Conservation (phyloP, 225 moss, liverwort and hornwort genomes). For the Marchantia polymorpha region DNA sequence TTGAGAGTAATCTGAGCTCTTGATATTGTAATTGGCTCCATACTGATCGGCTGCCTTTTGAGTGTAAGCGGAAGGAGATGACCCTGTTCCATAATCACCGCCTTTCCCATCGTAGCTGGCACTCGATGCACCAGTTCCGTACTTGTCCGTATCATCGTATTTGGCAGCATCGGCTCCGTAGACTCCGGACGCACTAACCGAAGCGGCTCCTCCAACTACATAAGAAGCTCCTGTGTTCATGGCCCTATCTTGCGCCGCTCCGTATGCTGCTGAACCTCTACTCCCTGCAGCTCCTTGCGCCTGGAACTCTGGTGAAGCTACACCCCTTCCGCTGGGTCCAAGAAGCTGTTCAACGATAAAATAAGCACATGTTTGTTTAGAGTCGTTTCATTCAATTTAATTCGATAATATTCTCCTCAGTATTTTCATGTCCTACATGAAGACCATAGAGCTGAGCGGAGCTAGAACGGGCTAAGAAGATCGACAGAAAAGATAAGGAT, state of each 20-base stretch:
- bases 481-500: neutral
- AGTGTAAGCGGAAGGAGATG: constrained; percentile 76
- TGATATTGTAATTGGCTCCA: constrained; percentile 77
- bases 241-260: constrained; percentile 72
- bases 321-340: constrained; percentile 69
- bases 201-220: constrained; percentile 77
- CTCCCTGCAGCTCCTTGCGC: constrained; percentile 67
- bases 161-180: constrained; percentile 88
- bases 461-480: neutral
- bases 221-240: constrained; percentile 89
- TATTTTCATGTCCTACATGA: too few relatives aligned
- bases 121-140: constrained; percentile 80
- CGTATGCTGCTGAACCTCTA: constrained; percentile 85
- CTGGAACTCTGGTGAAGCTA: constrained; percentile 72
- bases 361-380: neutral
- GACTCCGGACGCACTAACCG: constrained; percentile 84
- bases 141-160: constrained; percentile 76
- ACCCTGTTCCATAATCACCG: constrained; percentile 71
- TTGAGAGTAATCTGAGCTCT: constrained; percentile 74
- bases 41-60: constrained; percentile 88
- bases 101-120: constrained; percentile 84
- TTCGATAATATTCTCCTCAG: too few relatives aligned
- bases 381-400: neutral
- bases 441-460: too few relatives aligned
- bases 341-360: constrained; percentile 48